Percentiles rank a stretch among this genome's conserved stretches.
Evolutionary conservation across 2,329 filamentous ascomycete species (phyloP).

Genomic region (Neobulgaria alba): DNA sequence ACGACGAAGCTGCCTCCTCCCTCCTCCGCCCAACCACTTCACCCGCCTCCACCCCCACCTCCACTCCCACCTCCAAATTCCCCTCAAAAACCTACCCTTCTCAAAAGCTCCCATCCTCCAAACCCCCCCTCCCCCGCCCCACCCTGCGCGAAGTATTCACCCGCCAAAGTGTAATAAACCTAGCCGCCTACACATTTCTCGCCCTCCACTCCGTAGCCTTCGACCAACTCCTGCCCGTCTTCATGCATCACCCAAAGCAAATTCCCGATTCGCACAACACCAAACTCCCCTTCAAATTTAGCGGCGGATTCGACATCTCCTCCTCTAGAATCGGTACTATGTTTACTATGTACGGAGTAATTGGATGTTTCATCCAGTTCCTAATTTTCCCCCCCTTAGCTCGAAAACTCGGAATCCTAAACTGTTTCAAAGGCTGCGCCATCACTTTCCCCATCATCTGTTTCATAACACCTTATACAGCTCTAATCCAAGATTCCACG

Average conservation of each 20-base stretch:
- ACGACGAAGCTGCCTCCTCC: slow-evolving; percentile 48
- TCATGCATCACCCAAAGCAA: slow-evolving; percentile 66
- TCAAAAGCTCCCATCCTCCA: slow-evolving; percentile 11
- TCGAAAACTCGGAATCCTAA: slow-evolving; percentile 62
- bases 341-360: slow-evolving; percentile 74
- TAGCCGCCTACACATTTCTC: slow-evolving; percentile 44
- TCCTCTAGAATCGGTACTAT: slow-evolving; percentile 73
- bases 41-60: background rate
- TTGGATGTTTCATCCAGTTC: slow-evolving; percentile 78
- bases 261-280: slow-evolving; percentile 45
- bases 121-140: slow-evolving; percentile 26
- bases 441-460: slow-evolving; percentile 67
- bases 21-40: slow-evolving; percentile 36
- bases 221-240: slow-evolving; percentile 83
- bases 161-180: slow-evolving; percentile 63
- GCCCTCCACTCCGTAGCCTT: slow-evolving; percentile 42
- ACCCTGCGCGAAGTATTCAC: slow-evolving; percentile 60
- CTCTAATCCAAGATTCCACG: slow-evolving; percentile 43
- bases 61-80: slow-evolving; percentile 3
- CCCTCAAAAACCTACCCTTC: slow-evolving; percentile 11
- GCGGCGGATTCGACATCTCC: slow-evolving; percentile 67
- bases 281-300: slow-evolving; percentile 69
- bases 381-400: slow-evolving; percentile 76
- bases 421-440: slow-evolving; percentile 61
- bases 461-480: slow-evolving; percentile 72